phyloP scores from a whole-genome alignment of 805 yeast genomes.

The Metschnikowia koreensis region DNA sequence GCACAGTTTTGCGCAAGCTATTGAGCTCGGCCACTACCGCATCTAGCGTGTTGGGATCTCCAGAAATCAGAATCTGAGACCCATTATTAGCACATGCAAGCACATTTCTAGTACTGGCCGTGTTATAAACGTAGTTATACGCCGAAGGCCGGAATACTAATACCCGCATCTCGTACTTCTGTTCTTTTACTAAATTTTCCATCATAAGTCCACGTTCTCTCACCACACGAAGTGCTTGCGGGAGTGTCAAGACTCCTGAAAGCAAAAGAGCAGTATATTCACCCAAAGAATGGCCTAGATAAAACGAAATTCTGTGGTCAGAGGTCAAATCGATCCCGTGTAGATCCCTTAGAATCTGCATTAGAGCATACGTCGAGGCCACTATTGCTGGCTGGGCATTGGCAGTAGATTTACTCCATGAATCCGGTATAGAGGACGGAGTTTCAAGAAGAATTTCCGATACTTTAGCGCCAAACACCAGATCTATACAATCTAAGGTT shows the following conservation, averaged over 20 bases:
- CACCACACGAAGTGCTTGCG: slow-evolving; percentile 14
- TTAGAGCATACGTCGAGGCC: slow-evolving; percentile 30
- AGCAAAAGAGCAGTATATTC: slow-evolving; percentile 20
- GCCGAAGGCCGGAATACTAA: slow-evolving; percentile 26
- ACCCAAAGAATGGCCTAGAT: slow-evolving; percentile 20
- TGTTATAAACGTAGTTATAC: slow-evolving; percentile 22
- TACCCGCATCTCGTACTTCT: slow-evolving; percentile 33
- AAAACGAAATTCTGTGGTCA: slow-evolving; percentile 12
- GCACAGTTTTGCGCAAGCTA: slow-evolving; percentile 17
- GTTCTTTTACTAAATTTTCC: slow-evolving; percentile 8
- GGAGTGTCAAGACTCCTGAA: slow-evolving; percentile 15
- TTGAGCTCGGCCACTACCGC: slow-evolving; percentile 19
- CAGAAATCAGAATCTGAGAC: slow-evolving; percentile 46
- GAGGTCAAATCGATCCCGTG: slow-evolving; percentile 18
- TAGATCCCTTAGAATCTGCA: slow-evolving; percentile 5
- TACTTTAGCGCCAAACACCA: slow-evolving; percentile 11
- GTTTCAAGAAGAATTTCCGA: slow-evolving; percentile 11
- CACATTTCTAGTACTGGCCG: slow-evolving; percentile 22
- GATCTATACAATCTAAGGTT: slow-evolving; percentile 16
- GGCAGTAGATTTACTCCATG: slow-evolving; percentile 19
- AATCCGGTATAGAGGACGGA: slow-evolving; percentile 10
- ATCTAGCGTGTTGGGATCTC: slow-evolving; percentile 28
- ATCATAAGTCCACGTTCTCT: slow-evolving; percentile 19
- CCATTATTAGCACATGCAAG: slow-evolving; percentile 49
- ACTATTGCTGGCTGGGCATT: slow-evolving; percentile 57